Base-by-base conservation (phyloP, 805 yeast species). In the Saccharomycopsis capsularis region DNA sequence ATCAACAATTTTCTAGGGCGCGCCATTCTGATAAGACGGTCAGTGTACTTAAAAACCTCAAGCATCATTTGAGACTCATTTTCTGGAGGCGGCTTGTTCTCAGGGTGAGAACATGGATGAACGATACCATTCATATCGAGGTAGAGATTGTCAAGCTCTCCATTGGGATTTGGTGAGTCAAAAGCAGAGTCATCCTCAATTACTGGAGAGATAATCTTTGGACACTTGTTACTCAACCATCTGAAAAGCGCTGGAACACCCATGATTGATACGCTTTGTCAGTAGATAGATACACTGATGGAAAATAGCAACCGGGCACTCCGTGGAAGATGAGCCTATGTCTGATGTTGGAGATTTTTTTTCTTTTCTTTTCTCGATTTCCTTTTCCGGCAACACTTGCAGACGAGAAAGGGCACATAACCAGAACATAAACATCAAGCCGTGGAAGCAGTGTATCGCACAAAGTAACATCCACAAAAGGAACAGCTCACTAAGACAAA, bases 121-220 rank as follows among this genome's bases (percentile, higher is more conserved):
- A 93, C 99, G 61, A 93, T 93, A 70, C 98, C 99, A 63, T 93
- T 93, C 99, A 93, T 93, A 68, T 93, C 99, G 55, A 93, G 71
- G 62, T 93, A 93, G 44, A 93, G 66, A 62, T 93, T 93, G 63
- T 93, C 98, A 42, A 89, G 68, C 67, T 93, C 99, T 24, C 98
- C 99, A 66, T 93, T 93, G 3, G 95, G 95, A 63, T 93, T 93
- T 11, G 93, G 82, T 46, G 79, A 76, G 19, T 78, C 61, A 63
- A 85, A 89, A 55, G 74, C 75, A 0, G 78, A 69, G 15, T 76
- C 80, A 42, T 83, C 95, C 60, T 89, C 96, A 3, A 86, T 59
- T 4, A 88, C 97, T 0, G 96, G 95, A 0, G 95, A 78, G 46
- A 93, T 87, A 63, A 87, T 91, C 68, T 91, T 90, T 11, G 99